phyloP scores from a whole-genome alignment of 1,284 basidiomycete genomes.

The Hemileia vastatrix region DNA sequence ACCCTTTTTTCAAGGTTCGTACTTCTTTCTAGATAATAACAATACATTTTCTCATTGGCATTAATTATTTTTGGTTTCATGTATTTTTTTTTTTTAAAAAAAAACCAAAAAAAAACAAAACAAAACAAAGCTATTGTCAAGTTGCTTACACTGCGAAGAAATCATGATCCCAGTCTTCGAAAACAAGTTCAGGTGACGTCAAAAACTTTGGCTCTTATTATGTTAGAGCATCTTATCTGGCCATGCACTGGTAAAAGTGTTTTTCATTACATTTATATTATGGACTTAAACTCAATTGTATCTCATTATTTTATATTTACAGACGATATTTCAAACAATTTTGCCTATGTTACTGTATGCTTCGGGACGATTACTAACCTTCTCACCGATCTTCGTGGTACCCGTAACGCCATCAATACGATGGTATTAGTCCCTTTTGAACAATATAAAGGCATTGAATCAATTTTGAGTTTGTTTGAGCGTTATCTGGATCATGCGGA shows the following conservation, averaged over 20 bases:
- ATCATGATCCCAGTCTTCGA: conserved; percentile 64
- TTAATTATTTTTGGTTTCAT: conserved; percentile 17
- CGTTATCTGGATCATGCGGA: conserved; percentile 47
- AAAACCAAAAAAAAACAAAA: no score
- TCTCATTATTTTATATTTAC: conserved; percentile 43
- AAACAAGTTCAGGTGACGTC: conserved; percentile 66
- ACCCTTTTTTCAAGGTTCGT: conserved; percentile 77
- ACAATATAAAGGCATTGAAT: conserved; percentile 61
- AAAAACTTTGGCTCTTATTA: conserved; percentile 58
- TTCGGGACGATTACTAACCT: conserved; percentile 62
- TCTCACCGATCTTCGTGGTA: conserved; percentile 58
- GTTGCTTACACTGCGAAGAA: conserved; percentile 66
- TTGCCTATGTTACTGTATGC: conserved; percentile 55
- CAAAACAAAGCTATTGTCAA: conserved; percentile 65
- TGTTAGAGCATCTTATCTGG: conserved; percentile 62
- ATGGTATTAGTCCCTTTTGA: conserved; percentile 68
- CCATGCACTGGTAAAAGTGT: conserved; percentile 51
- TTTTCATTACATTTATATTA: conserved; percentile 8
- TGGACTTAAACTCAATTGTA: conserved; percentile 10
- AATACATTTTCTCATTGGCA: not conserved
- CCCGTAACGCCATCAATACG: conserved; percentile 59
- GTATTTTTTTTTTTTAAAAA: no score
- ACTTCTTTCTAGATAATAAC: not conserved
- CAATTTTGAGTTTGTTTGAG: conserved; percentile 56
- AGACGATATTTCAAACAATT: conserved; percentile 35